phyloP scores from a whole-genome alignment of 139 green algal genomes.

The Tetradesmus lagerheimii region DNA sequence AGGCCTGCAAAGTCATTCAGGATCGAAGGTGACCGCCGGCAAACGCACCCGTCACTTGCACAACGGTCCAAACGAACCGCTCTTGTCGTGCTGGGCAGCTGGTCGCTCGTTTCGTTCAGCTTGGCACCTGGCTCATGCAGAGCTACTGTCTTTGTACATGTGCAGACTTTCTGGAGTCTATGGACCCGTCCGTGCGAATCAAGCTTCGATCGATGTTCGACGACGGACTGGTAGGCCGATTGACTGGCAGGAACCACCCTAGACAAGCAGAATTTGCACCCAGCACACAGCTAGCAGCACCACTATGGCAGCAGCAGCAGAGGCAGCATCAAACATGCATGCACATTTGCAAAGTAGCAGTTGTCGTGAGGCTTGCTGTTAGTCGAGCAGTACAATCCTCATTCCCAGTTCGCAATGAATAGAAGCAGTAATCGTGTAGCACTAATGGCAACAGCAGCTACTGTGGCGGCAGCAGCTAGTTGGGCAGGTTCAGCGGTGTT shows the following conservation, averaged over 20 bases:
- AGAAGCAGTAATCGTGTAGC: no score
- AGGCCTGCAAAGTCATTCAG: constrained; percentile 36
- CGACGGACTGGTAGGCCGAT: constrained; percentile 37
- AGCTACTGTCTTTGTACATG: constrained; percentile 1
- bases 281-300: neutral
- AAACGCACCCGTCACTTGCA: neutral
- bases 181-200: constrained; percentile 48
- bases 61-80: neutral
- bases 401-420: no score
- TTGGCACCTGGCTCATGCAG: neutral
- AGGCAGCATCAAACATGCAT: no score
- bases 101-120: neutral
- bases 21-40: constrained; percentile 32
- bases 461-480: no score
- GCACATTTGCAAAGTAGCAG: no score
- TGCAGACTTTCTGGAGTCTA: constrained; percentile 49
- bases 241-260: neutral
- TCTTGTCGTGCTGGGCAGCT: neutral
- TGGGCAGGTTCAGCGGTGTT: no score
- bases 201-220: constrained; percentile 53
- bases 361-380: no score
- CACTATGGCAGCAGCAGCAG: neutral
- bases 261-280: neutral
- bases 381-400: no score
- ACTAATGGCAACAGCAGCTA: no score